Conservation (phyloP, 2,329 filamentous ascomycete genomes). For the Colletotrichum lindemuthianum region DNA sequence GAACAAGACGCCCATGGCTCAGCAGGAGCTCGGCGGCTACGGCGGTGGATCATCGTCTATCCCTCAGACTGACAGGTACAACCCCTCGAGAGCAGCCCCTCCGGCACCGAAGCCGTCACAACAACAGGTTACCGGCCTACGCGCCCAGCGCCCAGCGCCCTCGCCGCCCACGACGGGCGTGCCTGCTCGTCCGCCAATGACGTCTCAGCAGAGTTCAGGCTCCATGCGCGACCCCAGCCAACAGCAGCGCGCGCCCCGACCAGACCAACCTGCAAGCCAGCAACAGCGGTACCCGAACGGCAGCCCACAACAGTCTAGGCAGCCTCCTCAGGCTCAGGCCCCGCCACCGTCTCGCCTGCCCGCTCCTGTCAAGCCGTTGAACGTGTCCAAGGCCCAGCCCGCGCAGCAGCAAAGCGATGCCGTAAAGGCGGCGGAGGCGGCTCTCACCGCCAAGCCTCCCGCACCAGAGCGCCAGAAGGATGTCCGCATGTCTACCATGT, state of each 20-base stretch:
- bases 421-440: conserved; percentile 89
- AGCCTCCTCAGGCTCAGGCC: conserved; percentile 41
- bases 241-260: conserved; percentile 56
- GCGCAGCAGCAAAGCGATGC: conserved; percentile 67
- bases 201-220: conserved; percentile 61
- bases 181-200: conserved; percentile 56
- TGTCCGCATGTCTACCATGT: conserved; percentile 98
- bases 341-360: conserved; percentile 60
- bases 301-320: conserved; percentile 60
- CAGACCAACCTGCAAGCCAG: conserved; percentile 57
- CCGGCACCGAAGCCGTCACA: conserved; percentile 72
- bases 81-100: conserved; percentile 86
- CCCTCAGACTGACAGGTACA: conserved; percentile 74
- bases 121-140: conserved; percentile 64
- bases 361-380: conserved; percentile 79
- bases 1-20: conserved; percentile 80
- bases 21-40: conserved; percentile 87
- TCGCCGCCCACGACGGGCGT: conserved; percentile 64
- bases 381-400: conserved; percentile 74
- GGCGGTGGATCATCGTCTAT: conserved; percentile 59
- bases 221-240: conserved; percentile 56
- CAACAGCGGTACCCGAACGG: conserved; percentile 63
- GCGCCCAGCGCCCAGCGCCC: conserved; percentile 86
- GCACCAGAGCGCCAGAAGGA: conserved; percentile 83
- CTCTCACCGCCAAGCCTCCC: conserved; percentile 83